These are phyloP conservation scores for Ascochyta fabae DNA, from an alignment of 2,329 filamentous ascomycete genomes.

Conservation along the genomic window DNA sequence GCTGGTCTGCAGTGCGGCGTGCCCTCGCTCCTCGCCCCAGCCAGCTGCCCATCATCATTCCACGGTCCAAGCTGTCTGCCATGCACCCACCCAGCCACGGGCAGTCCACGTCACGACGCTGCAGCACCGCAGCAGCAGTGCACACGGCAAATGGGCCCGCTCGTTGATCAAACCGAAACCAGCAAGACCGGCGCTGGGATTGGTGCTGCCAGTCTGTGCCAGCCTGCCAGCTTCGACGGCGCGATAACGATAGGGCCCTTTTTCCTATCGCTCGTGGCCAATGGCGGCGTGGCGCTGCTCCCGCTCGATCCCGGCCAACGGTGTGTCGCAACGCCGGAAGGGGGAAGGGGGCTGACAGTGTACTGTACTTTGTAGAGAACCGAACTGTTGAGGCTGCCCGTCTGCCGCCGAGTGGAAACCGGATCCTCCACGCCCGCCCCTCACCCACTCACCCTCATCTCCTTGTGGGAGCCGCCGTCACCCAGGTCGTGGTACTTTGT, in stretches of 20 bases:
- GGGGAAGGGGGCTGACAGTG: conserved; percentile 31
- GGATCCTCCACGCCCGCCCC: conserved; percentile 21
- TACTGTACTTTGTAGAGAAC: conserved; percentile 7
- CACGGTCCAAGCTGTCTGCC: background rate
- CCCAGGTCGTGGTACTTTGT: background rate
- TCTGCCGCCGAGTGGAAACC: conserved; percentile 21
- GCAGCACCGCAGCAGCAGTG: conserved; percentile 19
- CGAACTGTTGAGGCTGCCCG: conserved; percentile 33
- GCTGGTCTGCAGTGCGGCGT: background rate
- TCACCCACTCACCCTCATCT: background rate
- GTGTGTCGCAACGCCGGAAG: conserved; percentile 29
- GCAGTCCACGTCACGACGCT: conserved; percentile 31
- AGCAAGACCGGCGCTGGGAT: conserved; percentile 27
- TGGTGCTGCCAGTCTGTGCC: conserved; percentile 16
- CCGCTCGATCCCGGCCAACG: conserved; percentile 36
- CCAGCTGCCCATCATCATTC: conserved; percentile 14
- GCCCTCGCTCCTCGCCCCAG: conserved; percentile 4
- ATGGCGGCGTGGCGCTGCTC: conserved; percentile 33
- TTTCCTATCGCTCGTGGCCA: conserved; percentile 23
- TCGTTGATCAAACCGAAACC: conserved; percentile 41
- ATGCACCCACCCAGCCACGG: conserved; percentile 11
- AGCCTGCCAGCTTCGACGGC: conserved; percentile 25
- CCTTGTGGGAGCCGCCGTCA: conserved; percentile 16
- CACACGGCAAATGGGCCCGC: conserved; percentile 22
- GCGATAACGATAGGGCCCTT: conserved; percentile 35